Evolutionary conservation across 345 rosid species (phyloP).

Genomic region (Pugionium cornutum): DNA sequence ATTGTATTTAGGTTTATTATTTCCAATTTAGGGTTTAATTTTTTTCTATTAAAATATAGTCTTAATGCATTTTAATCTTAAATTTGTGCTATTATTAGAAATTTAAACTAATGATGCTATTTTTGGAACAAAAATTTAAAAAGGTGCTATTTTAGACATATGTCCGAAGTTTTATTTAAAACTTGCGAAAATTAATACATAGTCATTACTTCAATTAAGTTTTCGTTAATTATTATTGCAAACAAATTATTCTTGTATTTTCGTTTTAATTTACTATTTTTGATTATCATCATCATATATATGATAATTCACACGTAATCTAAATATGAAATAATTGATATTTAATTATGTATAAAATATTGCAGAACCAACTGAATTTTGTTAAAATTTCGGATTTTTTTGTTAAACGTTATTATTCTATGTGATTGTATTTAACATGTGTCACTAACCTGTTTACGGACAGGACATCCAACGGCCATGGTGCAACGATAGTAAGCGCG

Average conservation of each 20-base stretch:
- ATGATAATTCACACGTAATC: no score
- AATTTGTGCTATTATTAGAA: no score
- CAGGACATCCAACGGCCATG: conserved; percentile 84
- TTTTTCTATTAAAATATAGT: no score
- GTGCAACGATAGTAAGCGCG: conserved; percentile 87
- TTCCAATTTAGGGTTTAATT: no score
- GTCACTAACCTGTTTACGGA: conserved; percentile 64
- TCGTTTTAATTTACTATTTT: not conserved
- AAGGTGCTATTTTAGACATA: no score
- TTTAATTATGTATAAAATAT: not conserved
- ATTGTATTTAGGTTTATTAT: no score
- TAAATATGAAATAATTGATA: not conserved
- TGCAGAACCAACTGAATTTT: not conserved
- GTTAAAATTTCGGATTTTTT: not conserved
- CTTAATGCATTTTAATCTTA: no score
- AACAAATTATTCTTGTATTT: not conserved
- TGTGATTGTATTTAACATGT: no score
- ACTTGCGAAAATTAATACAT: not conserved
- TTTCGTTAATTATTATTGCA: not conserved
- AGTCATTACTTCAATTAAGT: not conserved
- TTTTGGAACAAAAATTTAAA: no score
- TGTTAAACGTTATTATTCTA: not conserved
- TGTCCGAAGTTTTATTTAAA: not conserved
- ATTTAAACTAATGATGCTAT: no score
- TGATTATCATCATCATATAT: no score